Evolutionary conservation across 345 rosid species (phyloP), one percentile per base, ranked within the genome.

Genomic region (Eucalyptus erythrocorys): DNA sequence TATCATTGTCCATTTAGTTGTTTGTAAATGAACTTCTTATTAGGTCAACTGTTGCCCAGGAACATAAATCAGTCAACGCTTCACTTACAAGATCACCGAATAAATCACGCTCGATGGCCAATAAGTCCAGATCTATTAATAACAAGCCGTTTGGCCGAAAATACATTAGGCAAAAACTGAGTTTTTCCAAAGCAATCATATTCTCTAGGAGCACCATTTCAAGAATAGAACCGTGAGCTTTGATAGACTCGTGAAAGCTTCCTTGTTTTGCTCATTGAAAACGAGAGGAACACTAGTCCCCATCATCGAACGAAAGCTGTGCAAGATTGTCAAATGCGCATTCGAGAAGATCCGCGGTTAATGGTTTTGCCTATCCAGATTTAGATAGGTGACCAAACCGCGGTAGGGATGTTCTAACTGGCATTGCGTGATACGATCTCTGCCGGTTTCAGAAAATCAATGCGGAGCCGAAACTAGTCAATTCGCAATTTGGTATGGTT

Each of bases 61-160:
- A 68, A 37, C 42, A 32, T 66, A 66, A 66, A 66, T 8, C 1
- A 10, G 40, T 0, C 2, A 2, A 2, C 1, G 6, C 10, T 64
- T 64, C 76, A 32, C 42, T 16, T 5, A 64, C 17, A n/a, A 64
- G 19, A 13, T 14, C 34, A 64, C 5, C 0, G 9, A 64, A 64
- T 64, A 13, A 64, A n/a, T n/a, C 5, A n/a, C 1, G 19, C 37
- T 64, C 3, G 8, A 30, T 2, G 9, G 1, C 34, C 0, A 30
- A 4, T 61, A 1, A 61, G 71, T 61, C 71, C 37, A 30, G 30
- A 14, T 61, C 71, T 61, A 61, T 30, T 30, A 61, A 30, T 30
- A 61, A 30, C 17, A 15, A 30, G 71, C 71, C 1, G 1, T 61
- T 64, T 61, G 71, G 71, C 71, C 2, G 4, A 61, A 51, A 51